These are phyloP conservation scores for Candida dajiaensis DNA, from an alignment of 805 yeast species.

Conservation along the genomic window DNA sequence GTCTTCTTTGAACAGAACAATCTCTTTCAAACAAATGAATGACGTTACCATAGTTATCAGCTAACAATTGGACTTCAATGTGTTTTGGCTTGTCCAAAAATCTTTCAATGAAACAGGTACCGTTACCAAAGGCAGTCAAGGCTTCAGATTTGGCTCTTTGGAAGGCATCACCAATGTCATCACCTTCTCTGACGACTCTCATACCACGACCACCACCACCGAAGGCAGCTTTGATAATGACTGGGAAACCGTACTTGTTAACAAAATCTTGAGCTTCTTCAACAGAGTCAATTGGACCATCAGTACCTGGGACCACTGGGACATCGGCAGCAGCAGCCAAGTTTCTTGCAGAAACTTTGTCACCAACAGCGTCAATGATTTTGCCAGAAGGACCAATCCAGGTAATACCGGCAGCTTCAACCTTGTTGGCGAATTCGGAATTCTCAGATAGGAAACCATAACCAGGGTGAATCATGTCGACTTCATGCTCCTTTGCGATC, in stretches of 20 bases:
- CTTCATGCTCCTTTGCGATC: constrained; percentile 74
- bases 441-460: constrained; percentile 89
- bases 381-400: constrained; percentile 93
- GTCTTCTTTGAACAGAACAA: constrained; percentile 99
- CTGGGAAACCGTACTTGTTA: constrained; percentile 84
- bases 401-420: constrained; percentile 82
- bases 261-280: constrained; percentile 80
- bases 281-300: constrained; percentile 84
- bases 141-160: constrained; percentile 93
- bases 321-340: constrained; percentile 78
- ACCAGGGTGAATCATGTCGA: constrained; percentile 89
- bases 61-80: constrained; percentile 93
- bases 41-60: constrained; percentile 91
- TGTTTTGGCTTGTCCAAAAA: constrained; percentile 94
- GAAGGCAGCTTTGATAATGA: constrained; percentile 95
- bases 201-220: constrained; percentile 99
- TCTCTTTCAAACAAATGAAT: constrained; percentile 96
- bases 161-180: constrained; percentile 86
- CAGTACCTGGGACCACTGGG: constrained; percentile 96
- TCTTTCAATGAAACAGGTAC: constrained; percentile 96
- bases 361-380: constrained; percentile 94
- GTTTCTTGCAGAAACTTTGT: constrained; percentile 89
- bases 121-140: constrained; percentile 92
- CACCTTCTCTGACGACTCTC: constrained; percentile 98
- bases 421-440: constrained; percentile 89